phyloP scores from a whole-genome alignment of 441 rosid species.

The Biscutella laevigata region DNA sequence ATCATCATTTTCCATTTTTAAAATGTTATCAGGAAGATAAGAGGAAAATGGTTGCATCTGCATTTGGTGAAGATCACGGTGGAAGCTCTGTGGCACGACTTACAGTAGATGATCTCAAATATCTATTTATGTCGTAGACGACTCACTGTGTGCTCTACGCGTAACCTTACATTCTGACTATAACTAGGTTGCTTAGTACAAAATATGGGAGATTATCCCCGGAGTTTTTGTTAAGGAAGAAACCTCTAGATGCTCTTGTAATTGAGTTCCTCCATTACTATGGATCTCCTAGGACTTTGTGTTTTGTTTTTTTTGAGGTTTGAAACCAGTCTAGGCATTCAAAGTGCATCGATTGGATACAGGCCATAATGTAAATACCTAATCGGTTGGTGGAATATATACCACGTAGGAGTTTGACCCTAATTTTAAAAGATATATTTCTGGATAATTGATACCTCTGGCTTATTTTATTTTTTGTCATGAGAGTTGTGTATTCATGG shows the following conservation, averaged over 20 bases:
- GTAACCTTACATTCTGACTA: background rate
- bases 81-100: constrained; percentile 60
- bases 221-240: constrained; percentile 16
- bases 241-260: constrained; percentile 28
- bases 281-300: constrained; percentile 23
- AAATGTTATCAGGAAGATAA: constrained; percentile 61
- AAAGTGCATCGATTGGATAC: constrained; percentile 28
- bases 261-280: constrained; percentile 22
- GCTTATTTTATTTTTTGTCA: background rate
- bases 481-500: background rate
- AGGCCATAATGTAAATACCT: constrained; percentile 19
- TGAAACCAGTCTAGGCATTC: constrained; percentile 28
- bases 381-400: constrained; percentile 19
- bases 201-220: constrained; percentile 10
- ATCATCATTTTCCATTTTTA: background rate
- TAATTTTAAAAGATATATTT: background rate
- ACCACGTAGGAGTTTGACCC: background rate
- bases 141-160: background rate
- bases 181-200: constrained; percentile 12
- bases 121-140: constrained; percentile 44
- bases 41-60: constrained; percentile 85
- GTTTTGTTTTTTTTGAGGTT: constrained; percentile 27
- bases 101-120: constrained; percentile 73
- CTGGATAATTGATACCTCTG: background rate
- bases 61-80: constrained; percentile 81